Base-by-base conservation (phyloP, 1,139 yeast genomes). In the Geotrichum aggregatum region DNA sequence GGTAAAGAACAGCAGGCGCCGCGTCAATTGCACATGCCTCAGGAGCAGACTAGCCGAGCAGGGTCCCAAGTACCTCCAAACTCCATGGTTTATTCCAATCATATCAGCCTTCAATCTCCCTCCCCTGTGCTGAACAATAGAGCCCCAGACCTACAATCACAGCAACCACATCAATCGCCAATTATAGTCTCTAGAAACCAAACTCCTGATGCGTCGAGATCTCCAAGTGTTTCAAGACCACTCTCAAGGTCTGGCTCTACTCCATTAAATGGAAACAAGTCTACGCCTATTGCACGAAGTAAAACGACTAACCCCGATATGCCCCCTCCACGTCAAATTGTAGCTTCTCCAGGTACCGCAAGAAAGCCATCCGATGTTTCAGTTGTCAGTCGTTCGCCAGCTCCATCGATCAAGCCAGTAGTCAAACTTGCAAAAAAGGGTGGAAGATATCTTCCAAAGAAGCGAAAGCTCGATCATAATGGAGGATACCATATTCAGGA, bases 401-500 rank as follows among this genome's bases (percentile, higher is more conserved):
- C 28, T 3, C 60, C 59, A 11, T 4, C 24, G 6, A 36, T 8
- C 26, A 56, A 52, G 38, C 59, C 62, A 0, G 47, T 51, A 26
- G 57, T 61, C 28, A 41, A 42, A n/a, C 48, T 59, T 14, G 58
- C 63, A 2, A 36, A 45, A 14, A 38, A 49, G 5, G 62, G 63
- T 14, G 61, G 61, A 19, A 82, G 84, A 59, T 89, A 88, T 63
- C 70, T 81, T 13, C 92, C 96, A 0, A 77, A 77, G 47, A 77
- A 80, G 52, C 77, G 83, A 52, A 67, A 77, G 3, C 65, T 73
- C 28, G 86, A 82, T 38, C 33, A 24, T 40, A 76, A 82, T 56
- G 91, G 84, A 36, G 96, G 95, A 0, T 76, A 79, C 62, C 87
- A 86, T 62, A 74, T 87, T 40, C 80, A 82, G 56, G 75, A 81